Conservation (phyloP, 108 stramenopile genomes). For the Bacterosira constricta region DNA sequence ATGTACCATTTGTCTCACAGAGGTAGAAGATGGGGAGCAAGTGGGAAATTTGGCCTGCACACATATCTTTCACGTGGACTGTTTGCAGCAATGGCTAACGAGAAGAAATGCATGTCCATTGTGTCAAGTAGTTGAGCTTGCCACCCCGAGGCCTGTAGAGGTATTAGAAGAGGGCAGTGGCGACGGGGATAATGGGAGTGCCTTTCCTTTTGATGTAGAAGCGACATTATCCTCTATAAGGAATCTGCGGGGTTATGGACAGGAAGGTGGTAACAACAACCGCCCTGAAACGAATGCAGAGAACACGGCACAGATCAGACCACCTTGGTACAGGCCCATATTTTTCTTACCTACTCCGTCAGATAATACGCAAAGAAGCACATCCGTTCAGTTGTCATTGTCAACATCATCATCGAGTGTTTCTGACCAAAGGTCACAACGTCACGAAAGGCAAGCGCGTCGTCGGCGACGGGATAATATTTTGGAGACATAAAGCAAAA, state of each 20-base stretch:
- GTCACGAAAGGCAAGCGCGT: too few relatives aligned
- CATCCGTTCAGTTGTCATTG: too few relatives aligned
- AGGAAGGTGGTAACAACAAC: background rate
- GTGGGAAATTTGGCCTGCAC: slow-evolving; percentile 64
- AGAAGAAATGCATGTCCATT: slow-evolving; percentile 77
- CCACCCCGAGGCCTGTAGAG: slow-evolving; percentile 43
- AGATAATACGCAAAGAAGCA: too few relatives aligned
- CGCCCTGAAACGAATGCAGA: background rate
- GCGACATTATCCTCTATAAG: background rate
- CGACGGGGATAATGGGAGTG: background rate
- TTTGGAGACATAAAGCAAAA: too few relatives aligned
- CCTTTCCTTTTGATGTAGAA: background rate
- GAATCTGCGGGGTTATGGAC: background rate
- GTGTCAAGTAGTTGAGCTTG: slow-evolving; percentile 63
- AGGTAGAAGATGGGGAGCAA: slow-evolving; percentile 63
- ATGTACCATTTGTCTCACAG: slow-evolving; percentile 69
- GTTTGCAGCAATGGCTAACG: slow-evolving; percentile 66
- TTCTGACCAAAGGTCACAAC: too few relatives aligned
- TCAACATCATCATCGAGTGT: too few relatives aligned
- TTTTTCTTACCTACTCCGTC: background rate
- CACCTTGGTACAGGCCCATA: background rate
- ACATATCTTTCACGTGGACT: slow-evolving; percentile 71
- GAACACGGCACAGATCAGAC: background rate
- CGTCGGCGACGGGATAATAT: too few relatives aligned
- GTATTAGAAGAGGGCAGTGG: too few relatives aligned